Evolutionary conservation across 441 rosid genomes (phyloP).

Genomic region (Geranium incanum): DNA sequence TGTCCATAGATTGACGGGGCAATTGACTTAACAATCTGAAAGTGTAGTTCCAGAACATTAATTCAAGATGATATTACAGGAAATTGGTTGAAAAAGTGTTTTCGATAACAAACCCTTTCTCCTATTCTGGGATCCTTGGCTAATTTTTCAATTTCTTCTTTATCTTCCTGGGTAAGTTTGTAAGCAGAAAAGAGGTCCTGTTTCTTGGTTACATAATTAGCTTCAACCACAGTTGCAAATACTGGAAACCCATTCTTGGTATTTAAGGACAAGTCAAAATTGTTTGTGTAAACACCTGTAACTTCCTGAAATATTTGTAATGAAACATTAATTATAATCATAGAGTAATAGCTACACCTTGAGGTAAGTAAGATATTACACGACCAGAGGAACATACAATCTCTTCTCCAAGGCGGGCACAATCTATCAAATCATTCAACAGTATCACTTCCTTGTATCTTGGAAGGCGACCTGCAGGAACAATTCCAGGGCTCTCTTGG

Average conservation of each 20-base stretch:
- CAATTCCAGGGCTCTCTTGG: conserved; percentile 98
- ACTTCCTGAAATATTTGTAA: conserved; percentile 57
- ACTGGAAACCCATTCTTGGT: conserved; percentile 97
- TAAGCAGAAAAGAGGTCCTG: conserved; percentile 95
- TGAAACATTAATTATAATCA: neutral
- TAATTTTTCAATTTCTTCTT: conserved; percentile 77
- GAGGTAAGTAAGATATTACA: conserved; percentile 4
- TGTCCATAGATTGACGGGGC: conserved; percentile 98
- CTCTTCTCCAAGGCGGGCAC: conserved; percentile 98
- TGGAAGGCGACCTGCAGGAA: conserved; percentile 98
- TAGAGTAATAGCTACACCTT: conserved; percentile 8
- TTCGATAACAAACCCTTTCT: conserved; percentile 61
- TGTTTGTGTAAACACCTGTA: conserved; percentile 87
- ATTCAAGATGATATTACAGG: conserved; percentile 8
- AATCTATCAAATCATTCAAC: conserved; percentile 86
- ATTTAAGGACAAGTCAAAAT: conserved; percentile 85
- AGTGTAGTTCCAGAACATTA: conserved; percentile 17
- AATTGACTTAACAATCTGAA: conserved; percentile 83
- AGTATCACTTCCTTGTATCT: conserved; percentile 96
- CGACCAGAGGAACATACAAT: conserved; percentile 43
- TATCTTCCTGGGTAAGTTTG: conserved; percentile 94
- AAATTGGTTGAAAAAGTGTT: conserved; percentile 1
- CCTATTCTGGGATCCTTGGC: conserved; percentile 86
- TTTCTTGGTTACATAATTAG: conserved; percentile 84
- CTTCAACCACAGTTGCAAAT: conserved; percentile 92